Base-by-base conservation (phyloP, 2,329 filamentous ascomycete species). In the Aspergillus novofumigatus region DNA sequence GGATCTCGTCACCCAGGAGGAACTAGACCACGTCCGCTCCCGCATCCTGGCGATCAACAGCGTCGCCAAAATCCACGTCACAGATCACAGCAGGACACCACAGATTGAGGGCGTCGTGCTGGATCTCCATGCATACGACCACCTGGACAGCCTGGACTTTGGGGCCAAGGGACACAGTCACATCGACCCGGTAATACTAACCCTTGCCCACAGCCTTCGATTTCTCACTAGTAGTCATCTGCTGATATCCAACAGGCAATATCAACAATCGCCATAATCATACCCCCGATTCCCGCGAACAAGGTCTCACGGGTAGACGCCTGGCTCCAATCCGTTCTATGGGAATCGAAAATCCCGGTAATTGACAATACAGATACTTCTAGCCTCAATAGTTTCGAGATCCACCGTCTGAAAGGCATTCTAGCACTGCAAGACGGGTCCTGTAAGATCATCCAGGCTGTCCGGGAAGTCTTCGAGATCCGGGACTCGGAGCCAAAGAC, bases 381-480 rank as follows among this genome's bases (percentile, higher is more conserved):
- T 23, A 51, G 67, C 61, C 54, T 65, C 62, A 50, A 67, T 54
- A 47, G 72, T 3, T 90, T 95, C 62, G 92, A 97, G 67, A 87
- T 97, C 23, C 93, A 99, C 69, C 85, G 94, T 11, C 78, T 91
- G 38, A 99, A 99, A 72, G 93, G 92, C 0, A 85, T 91, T 2
- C 73, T 97, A 6, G 78, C 83, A 0, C 78, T 93, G 20, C 80
- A 87, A 54, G 70, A 75, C 41, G 91, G 90, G 1, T 77, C 79
- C 0, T 77, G 86, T 47, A 90, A 91, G 70, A 85, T 97, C 61
- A 81, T 97, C 7, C 94, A 99, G 72, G 94, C 92, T 1, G 94
- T 99, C 1, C 80, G 93, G 53, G 93, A 97, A 66, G 83, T 97
- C 17, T 99, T 97, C 72, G 94, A 99, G 67, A 89, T 97, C 25